These are phyloP conservation scores for Cyclotella cryptica DNA, from an alignment of 108 stramenopile species.

Conservation along the genomic window DNA sequence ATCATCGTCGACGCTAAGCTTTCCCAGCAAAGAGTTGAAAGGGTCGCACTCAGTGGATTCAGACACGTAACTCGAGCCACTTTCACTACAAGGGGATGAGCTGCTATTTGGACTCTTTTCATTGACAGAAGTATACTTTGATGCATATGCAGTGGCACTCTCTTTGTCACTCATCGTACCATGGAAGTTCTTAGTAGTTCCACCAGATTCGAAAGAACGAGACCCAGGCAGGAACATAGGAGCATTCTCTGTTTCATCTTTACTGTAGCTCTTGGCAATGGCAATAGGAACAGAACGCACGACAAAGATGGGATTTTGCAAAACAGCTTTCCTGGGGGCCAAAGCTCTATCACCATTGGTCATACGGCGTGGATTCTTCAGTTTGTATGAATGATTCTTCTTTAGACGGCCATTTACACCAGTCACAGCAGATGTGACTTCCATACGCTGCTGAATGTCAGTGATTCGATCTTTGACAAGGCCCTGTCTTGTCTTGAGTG, in stretches of 20 bases:
- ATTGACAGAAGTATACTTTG: conserved; percentile 20
- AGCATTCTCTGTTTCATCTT: conserved; percentile 19
- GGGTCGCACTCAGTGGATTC: conserved; percentile 47
- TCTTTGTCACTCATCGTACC: conserved; percentile 5
- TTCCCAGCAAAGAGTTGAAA: conserved; percentile 44
- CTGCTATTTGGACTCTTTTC: not conserved
- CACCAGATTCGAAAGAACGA: not conserved
- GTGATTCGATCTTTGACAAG: conserved; percentile 45
- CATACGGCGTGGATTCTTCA: conserved; percentile 37
- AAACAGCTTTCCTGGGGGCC: conserved; percentile 39
- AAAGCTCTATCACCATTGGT: conserved; percentile 39
- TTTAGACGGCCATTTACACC: conserved; percentile 37
- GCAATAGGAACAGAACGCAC: conserved; percentile 48
- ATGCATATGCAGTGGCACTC: conserved; percentile 10
- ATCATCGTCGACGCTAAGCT: conserved; percentile 30
- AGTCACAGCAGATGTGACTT: conserved; percentile 33
- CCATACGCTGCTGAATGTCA: conserved; percentile 40
- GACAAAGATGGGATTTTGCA: conserved; percentile 34
- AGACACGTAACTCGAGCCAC: conserved; percentile 34
- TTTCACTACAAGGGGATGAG: conserved; percentile 3
- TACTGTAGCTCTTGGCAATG: conserved; percentile 48
- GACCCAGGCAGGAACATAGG: not conserved
- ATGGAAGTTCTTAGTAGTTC: not conserved
- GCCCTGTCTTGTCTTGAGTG: conserved; percentile 42
- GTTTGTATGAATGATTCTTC: conserved; percentile 45